phyloP scores from a whole-genome alignment of 2,329 filamentous ascomycete species.

The Colletotrichum truncatum region DNA sequence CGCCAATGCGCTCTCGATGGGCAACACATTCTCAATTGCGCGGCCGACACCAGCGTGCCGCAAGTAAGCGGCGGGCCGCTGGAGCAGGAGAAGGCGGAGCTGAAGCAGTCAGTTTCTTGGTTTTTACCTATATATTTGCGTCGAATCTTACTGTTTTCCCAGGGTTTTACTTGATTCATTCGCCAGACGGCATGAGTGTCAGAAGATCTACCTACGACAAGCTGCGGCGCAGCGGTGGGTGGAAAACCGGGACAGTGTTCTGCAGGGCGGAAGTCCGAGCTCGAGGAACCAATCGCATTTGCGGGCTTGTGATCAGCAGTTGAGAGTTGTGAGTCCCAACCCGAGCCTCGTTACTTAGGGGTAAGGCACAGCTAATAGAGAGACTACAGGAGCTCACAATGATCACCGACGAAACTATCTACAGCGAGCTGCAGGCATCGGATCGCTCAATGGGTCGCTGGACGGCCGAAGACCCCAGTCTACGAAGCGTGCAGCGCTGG shows the following conservation, averaged over 20 bases:
- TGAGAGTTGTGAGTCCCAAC: constrained; percentile 67
- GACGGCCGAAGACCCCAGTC: constrained; percentile 69
- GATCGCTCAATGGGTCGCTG: constrained; percentile 68
- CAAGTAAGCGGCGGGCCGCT: constrained; percentile 60
- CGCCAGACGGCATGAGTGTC: constrained; percentile 68
- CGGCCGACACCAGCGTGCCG: constrained; percentile 69
- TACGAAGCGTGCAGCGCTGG: constrained; percentile 68
- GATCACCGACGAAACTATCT: constrained; percentile 68
- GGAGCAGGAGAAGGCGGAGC: constrained; percentile 69
- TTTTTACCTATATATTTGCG: background rate
- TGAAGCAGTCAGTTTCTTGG: constrained; percentile 67
- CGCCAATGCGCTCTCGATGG: constrained; percentile 71
- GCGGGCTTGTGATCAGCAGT: constrained; percentile 62
- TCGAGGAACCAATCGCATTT: constrained; percentile 58
- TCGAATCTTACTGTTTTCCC: constrained; percentile 35
- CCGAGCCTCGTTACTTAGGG: too few species aligned
- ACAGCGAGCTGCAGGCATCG: constrained; percentile 61
- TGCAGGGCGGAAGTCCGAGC: constrained; percentile 60
- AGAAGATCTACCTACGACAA: constrained; percentile 72
- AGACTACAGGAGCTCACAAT: constrained; percentile 62
- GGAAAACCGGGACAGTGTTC: constrained; percentile 59
- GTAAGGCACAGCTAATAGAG: background rate
- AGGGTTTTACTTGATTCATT: constrained; percentile 68
- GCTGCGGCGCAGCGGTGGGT: constrained; percentile 69
- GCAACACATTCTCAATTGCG: constrained; percentile 71